Evolutionary conservation across 2,329 filamentous ascomycete species (phyloP), one percentile per base, ranked within the genome.

Genomic region (Lachnellula arida): DNA sequence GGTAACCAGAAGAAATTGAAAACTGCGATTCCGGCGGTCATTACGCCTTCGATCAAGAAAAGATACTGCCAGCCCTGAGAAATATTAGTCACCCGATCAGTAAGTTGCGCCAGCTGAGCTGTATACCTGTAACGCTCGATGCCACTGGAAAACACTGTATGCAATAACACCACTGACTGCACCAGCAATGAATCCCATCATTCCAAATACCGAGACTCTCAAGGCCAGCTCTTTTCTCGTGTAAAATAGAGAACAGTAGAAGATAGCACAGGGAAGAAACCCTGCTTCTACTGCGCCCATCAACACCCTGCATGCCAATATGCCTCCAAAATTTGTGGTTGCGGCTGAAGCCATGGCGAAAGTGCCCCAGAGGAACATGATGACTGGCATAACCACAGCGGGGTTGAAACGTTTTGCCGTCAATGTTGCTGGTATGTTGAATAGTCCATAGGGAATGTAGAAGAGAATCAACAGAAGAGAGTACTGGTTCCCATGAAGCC

Each of bases 371-470:
- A 55, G 55, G 12, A 61, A 58, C 57, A 70, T 67, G 23, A 66
- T 57, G 17, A 54, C 46, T 3, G 68, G 68, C 4, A 71, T 66
- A 9, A 69, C 61, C 28, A 68, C 60, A 7, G 58, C 55, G 3
- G 67, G 64, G 49, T 63, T 66, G 56, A 64, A 68, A 2, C 57
- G 49, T 54, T 68, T 68, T 17, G 66, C 60, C 19, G 65, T 44
- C 3, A 67, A 55, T 5, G 60, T 65, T 37, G 65, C 64, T 3
- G 68, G 64, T 1, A 70, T 59, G 25, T 84, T 85, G 49, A 85
- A 86, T 4, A 89, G 67, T 43, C 88, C 86, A 67, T 87, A 89
- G 0, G 86, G 86, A 7, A 90, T 75, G 70, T 87, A 90, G 75
- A 91, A 91, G 64, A 90, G 82, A 51, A 78, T 79, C 28, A 89